phyloP scores from a whole-genome alignment of 164 flowering plant species.

The Nymphaea thermarum region DNA sequence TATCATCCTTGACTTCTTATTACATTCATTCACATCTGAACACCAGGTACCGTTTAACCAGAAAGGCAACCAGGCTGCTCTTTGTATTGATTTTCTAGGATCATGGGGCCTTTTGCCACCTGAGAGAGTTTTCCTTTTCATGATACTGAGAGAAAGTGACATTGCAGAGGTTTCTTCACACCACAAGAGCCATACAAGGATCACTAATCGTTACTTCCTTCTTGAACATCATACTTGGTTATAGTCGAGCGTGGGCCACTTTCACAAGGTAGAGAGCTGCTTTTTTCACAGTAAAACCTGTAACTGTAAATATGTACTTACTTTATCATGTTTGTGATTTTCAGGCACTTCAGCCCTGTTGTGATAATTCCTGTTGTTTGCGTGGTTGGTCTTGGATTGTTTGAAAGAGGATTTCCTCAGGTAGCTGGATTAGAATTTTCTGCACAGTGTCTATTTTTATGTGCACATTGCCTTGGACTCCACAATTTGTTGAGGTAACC shows the following conservation, averaged over 20 bases:
- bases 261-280: slow-evolving; percentile 36
- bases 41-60: slow-evolving; percentile 38
- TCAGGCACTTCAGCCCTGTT: slow-evolving; percentile 73
- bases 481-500: no score
- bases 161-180: slow-evolving; percentile 56
- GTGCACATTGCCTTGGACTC: no score
- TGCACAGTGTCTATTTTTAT: no score
- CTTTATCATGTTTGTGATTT: neutral
- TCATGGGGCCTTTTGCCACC: no score
- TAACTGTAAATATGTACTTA: neutral
- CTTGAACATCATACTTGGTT: slow-evolving; percentile 68
- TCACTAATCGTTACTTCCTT: slow-evolving; percentile 79
- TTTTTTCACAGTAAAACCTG: neutral
- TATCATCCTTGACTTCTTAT: slow-evolving; percentile 38
- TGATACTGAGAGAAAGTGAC: no score
- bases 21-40: slow-evolving; percentile 27
- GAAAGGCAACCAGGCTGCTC: neutral
- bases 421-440: slow-evolving; percentile 18
- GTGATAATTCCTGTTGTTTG: slow-evolving; percentile 66
- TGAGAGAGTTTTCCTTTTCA: no score
- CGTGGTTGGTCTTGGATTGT: slow-evolving; percentile 81
- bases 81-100: neutral
- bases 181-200: slow-evolving; percentile 86
- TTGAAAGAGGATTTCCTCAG: slow-evolving; percentile 81
- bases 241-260: slow-evolving; percentile 56